Evolutionary conservation across 371 early-diverging fungal species (phyloP), one percentile per base, ranked within the genome.

Genomic region (Globomyces sp.): DNA sequence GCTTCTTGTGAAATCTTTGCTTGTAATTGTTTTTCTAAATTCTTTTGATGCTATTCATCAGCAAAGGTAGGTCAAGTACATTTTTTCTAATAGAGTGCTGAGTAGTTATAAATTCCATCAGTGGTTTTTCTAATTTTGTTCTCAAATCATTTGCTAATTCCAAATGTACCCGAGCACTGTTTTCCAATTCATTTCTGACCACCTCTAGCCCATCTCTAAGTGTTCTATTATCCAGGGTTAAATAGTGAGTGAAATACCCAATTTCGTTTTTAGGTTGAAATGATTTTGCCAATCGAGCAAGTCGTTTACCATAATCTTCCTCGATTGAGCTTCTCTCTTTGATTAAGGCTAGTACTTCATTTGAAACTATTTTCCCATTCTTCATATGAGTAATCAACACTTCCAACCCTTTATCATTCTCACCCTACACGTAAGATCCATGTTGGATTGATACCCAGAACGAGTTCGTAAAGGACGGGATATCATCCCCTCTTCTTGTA

Each of bases 231-330:
- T 24, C 11, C 3, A 63, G 70, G 40, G 57, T 43, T 24, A 24
- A 24, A 24, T 24, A 24, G 24, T 24, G 24, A 24, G 24, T 0
- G 24, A 24, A 24, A 24, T 66, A 91, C 89, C 94, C 94, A n/a
- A 85, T 84, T 68, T 96, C 97, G 66, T 95, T 95, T 60, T 85
- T 86, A 0, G 94, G 90, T 39, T 90, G 79, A 41, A 87, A 88
- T 1, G 79, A 70, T 64, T 90, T 91, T 8, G 92, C 79, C 36
- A 92, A 80, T 72, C 92, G 93, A 49, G 84, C 65, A 59, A 95
- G 68, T 62, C 88, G 85, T 70, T 89, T 90, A 43, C 90, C 92
- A 69, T 92, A 86, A 3, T 95, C 94, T 70, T 95, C 95, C 58
- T 95, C 94, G 48, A 94, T 76, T 0, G 82, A 69, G 0, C 93